Percentiles rank a stretch among this genome's conserved stretches.
These are phyloP conservation scores for Colletotrichum tabaci DNA, from an alignment of 2,329 filamentous ascomycete species.

Conservation along the genomic window DNA sequence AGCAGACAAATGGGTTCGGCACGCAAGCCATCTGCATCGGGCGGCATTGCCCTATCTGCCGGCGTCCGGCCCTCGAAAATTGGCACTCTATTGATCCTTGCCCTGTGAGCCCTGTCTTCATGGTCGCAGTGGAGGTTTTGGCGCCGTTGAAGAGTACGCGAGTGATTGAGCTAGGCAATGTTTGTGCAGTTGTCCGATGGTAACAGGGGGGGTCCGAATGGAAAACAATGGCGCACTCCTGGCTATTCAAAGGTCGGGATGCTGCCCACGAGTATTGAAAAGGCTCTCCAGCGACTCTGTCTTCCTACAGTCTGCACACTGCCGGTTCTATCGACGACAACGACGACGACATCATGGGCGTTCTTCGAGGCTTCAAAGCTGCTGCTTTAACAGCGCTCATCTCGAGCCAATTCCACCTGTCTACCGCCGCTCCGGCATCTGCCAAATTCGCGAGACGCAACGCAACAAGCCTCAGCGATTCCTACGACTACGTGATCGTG, in stretches of 20 bases:
- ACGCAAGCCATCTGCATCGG: constrained; percentile 6
- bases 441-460: constrained; percentile 28
- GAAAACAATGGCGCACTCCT: neutral
- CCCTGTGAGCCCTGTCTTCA: neutral
- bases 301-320: neutral
- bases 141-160: constrained; percentile 6
- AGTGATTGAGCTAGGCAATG: neutral
- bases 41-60: constrained; percentile 15
- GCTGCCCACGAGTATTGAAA: neutral
- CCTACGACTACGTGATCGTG: constrained; percentile 56
- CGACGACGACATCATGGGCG: constrained; percentile 4
- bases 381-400: constrained; percentile 1
- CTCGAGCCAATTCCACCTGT: constrained; percentile 3
- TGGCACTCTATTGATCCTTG: neutral
- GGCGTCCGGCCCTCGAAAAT: neutral
- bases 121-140: neutral
- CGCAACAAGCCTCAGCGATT: neutral
- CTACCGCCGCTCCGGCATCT: constrained; percentile 11
- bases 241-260: neutral
- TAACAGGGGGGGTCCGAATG: neutral
- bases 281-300: no score
- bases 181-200: constrained; percentile 5
- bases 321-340: neutral
- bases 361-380: constrained; percentile 1
- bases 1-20: neutral